Evolutionary conservation across 2,329 filamentous ascomycete species (phyloP).

Genomic region (Anthostomella pinea): DNA sequence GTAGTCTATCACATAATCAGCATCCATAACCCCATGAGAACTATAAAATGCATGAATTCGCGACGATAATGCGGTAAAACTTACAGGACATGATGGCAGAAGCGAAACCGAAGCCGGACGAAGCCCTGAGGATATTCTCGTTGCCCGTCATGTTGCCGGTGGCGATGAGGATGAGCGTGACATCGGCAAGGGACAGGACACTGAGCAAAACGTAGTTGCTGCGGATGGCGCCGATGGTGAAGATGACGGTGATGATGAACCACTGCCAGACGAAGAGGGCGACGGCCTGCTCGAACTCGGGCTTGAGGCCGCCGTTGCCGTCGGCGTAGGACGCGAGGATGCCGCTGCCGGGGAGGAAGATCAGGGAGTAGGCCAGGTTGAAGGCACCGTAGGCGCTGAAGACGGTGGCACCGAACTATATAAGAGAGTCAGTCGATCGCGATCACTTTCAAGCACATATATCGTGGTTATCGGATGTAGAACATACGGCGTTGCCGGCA

Average conservation of each 20-base stretch:
- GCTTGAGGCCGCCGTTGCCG: conserved; percentile 21
- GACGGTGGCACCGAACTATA: conserved; percentile 36
- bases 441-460: neutral
- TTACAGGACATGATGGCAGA: conserved; percentile 21
- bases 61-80: no score
- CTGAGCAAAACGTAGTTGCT: conserved; percentile 20
- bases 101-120: conserved; percentile 22
- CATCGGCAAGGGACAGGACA: conserved; percentile 20
- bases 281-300: conserved; percentile 25
- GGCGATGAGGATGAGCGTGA: conserved; percentile 24
- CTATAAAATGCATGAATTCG: no score
- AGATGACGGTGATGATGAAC: conserved; percentile 27
- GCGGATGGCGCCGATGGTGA: conserved; percentile 26
- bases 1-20: conserved; percentile 17
- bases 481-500: conserved; percentile 25
- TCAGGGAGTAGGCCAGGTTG: conserved; percentile 38
- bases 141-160: conserved; percentile 20
- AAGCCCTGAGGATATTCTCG: conserved; percentile 18
- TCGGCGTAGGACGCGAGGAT: conserved; percentile 37
- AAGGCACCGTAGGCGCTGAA: conserved; percentile 39
- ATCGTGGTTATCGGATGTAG: neutral
- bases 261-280: conserved; percentile 27
- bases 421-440: conserved; percentile 3
- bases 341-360: conserved; percentile 36
- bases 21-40: no score